These are phyloP conservation scores for Pugionium dolabratum DNA, from an alignment of 345 rosid genomes.

Conservation along the genomic window DNA sequence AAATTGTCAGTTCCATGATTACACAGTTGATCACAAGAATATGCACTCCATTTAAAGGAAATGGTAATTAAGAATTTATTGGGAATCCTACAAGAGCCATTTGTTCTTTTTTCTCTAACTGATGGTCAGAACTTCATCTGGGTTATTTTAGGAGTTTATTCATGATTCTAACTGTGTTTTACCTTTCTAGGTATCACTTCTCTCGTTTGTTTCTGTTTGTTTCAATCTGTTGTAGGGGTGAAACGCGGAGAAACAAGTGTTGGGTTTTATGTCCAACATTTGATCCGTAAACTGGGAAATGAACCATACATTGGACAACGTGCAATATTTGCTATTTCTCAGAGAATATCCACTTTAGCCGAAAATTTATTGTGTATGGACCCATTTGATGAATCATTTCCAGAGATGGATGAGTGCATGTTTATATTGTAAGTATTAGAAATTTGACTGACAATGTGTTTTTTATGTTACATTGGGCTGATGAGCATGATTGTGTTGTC, in stretches of 20 bases:
- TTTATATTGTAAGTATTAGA: slow-evolving; percentile 60
- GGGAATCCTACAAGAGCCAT: no score
- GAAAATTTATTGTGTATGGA: slow-evolving; percentile 69
- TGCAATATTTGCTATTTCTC: slow-evolving; percentile 60
- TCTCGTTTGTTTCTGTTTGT: slow-evolving; percentile 28
- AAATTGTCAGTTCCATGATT: slow-evolving; percentile 56
- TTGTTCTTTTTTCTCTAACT: no score
- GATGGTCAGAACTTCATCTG: no score
- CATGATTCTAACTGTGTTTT: slow-evolving; percentile 2
- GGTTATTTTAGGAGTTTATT: background rate
- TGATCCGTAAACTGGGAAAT: slow-evolving; percentile 76
- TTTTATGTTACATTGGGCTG: background rate
- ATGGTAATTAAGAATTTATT: slow-evolving; percentile 43
- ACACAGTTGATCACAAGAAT: slow-evolving; percentile 60
- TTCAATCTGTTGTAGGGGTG: slow-evolving; percentile 45
- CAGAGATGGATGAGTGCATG: slow-evolving; percentile 61
- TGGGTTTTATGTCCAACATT: slow-evolving; percentile 67
- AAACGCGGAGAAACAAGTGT: slow-evolving; percentile 42
- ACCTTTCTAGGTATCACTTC: slow-evolving; percentile 2
- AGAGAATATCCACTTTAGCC: slow-evolving; percentile 59
- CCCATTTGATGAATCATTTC: slow-evolving; percentile 78
- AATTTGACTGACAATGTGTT: background rate
- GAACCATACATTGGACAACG: slow-evolving; percentile 75
- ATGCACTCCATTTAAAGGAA: slow-evolving; percentile 52
- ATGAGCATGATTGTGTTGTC: slow-evolving; percentile 17